phyloP scores from a whole-genome alignment of 495 filamentous ascomycete genomes.

The Geopyxis carbonaria region DNA sequence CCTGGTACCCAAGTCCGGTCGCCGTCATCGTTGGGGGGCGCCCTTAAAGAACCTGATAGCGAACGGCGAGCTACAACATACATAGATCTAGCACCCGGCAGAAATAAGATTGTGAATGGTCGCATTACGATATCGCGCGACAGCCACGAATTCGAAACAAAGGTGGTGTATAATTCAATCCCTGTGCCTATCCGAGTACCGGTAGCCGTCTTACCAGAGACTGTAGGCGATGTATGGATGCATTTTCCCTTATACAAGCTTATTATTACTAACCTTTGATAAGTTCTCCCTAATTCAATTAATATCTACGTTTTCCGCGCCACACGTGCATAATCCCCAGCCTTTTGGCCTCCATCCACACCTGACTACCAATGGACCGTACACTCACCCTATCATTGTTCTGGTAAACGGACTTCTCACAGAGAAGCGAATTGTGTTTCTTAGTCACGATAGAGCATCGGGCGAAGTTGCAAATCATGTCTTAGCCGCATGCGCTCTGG shows the following conservation, averaged over 20 bases:
- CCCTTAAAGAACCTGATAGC: conserved; percentile 12
- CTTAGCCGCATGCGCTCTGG: conserved; percentile 78
- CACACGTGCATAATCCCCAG: conserved; percentile 65
- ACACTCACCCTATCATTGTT: conserved; percentile 62
- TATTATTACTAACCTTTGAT: conserved; percentile 8
- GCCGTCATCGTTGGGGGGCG: conserved; percentile 15
- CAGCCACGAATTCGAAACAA: conserved; percentile 93
- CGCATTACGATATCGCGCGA: conserved; percentile 39
- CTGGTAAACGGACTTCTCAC: conserved; percentile 72
- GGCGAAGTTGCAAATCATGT: conserved; percentile 92
- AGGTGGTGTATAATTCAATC: conserved; percentile 84
- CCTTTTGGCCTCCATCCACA: conserved; percentile 78
- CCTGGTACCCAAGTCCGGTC: conserved; percentile 32
- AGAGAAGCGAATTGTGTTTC: conserved; percentile 89
- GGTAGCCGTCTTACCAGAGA: conserved; percentile 80
- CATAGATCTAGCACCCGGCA: conserved; percentile 20
- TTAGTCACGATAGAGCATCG: conserved; percentile 86
- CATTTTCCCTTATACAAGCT: background rate
- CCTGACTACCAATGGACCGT: conserved; percentile 74
- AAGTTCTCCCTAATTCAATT: conserved; percentile 87
- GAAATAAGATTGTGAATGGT: conserved; percentile 19
- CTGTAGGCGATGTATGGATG: conserved; percentile 54
- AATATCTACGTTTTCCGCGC: conserved; percentile 75
- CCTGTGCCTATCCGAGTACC: conserved; percentile 94
- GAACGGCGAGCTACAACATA: conserved; percentile 19